Conservation (phyloP, 75 land plant species). For the Pinus taeda region DNA sequence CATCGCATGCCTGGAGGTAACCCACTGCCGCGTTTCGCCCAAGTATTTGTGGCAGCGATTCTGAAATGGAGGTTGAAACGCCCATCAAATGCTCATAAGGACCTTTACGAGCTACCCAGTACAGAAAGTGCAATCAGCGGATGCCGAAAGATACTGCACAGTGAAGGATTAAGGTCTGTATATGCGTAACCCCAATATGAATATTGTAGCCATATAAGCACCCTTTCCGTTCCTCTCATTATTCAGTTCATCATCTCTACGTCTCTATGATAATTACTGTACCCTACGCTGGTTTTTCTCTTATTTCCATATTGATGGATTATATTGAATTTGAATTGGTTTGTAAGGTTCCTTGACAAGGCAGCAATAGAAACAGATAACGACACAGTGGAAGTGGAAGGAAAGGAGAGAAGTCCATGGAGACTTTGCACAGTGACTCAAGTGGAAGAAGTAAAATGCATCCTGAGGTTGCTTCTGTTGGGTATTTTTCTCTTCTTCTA, state of each 20-base stretch:
- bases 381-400: neutral
- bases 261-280: too few species aligned
- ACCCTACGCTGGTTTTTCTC: too few species aligned
- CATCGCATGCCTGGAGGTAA: conserved; percentile 69
- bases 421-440: conserved; percentile 31
- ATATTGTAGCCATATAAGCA: too few species aligned
- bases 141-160: too few species aligned
- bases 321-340: neutral
- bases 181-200: neutral
- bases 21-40: conserved; percentile 25
- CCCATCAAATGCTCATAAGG: conserved; percentile 14
- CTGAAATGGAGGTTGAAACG: conserved; percentile 40
- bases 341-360: conserved; percentile 61
- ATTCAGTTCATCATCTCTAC: too few species aligned
- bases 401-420: conserved; percentile 39
- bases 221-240: too few species aligned
- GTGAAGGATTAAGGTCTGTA: conserved; percentile 34
- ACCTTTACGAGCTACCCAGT: neutral
- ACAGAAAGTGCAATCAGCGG: too few species aligned
- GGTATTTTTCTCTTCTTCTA: too few species aligned
- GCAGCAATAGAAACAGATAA: conserved; percentile 31
- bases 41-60: conserved; percentile 68
- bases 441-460: too few species aligned
- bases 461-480: too few species aligned
- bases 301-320: too few species aligned